Evolutionary conservation across 306 rosid species (phyloP), one percentile per base, ranked within the genome.

Genomic region (Castanea mollissima): DNA sequence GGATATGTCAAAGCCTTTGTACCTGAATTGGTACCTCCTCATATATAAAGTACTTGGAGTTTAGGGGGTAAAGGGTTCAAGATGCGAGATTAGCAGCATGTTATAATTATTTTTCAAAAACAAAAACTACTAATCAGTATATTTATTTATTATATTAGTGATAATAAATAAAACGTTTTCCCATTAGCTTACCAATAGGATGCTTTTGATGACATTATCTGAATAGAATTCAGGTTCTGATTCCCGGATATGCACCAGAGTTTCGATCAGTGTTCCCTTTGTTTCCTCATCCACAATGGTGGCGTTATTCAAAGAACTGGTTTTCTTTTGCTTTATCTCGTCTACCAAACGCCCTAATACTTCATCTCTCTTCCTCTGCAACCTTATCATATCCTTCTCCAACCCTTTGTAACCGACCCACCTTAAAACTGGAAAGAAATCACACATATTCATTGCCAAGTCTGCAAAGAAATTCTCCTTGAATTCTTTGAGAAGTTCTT

Each of bases 381-480:
- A 29, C 31, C 23, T 44, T 21, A 23, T 6, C 80, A 84, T 77
- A 69, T 63, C 81, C 74, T 81, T 83, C 51, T 83, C 67, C 29
- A 32, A 1, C 14, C 85, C 85, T 41, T 69, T 74, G 9, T 62
- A 76, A 23, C 79, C 89, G 55, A 80, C 1, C 89, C 77, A 83
- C 55, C 56, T 56, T 46, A 80, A 23, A 14, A 83, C 35, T 1
- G 87, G 85, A 14, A 86, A 49, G 31, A 74, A 83, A 34, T 86
- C 85, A 55, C 80, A 81, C 51, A 77, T 56, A 46, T 55, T 77
- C 63, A 81, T 5, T 12, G 18, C 41, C 38, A 23, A 31, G 11
- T 58, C 38, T 6, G 54, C 1, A 5, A 49, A 64, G 31, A 64
- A 51, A 41, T 4, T 41, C 13, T 76, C 82, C 35, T 67, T 76